These are phyloP conservation scores for Lobosporangium transversale DNA, from an alignment of 192 early-diverging fungal species.

Conservation along the genomic window DNA sequence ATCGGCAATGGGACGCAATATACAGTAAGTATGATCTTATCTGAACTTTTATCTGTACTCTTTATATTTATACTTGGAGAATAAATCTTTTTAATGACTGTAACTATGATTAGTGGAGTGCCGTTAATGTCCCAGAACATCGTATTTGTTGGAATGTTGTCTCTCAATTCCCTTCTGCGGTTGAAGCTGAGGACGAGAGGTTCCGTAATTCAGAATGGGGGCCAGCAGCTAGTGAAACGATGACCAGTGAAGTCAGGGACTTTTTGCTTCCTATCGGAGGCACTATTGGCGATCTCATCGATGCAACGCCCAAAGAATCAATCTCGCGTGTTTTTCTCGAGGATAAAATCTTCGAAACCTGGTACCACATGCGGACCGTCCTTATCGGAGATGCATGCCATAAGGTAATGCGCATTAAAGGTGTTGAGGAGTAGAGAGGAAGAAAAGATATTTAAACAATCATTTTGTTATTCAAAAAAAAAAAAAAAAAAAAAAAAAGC, in stretches of 20 bases:
- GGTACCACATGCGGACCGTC: not conserved
- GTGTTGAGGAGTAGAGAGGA: not conserved
- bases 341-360: too few species aligned
- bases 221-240: not conserved
- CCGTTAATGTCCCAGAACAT: constrained; percentile 7
- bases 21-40: too few species aligned
- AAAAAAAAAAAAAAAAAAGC: too few species aligned
- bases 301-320: too few species aligned
- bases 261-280: constrained; percentile 10
- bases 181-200: not conserved
- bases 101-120: constrained; percentile 15
- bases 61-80: not conserved
- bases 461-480: too few species aligned
- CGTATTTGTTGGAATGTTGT: constrained; percentile 19
- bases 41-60: not conserved
- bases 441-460: not conserved
- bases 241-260: constrained; percentile 11
- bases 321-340: too few species aligned
- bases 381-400: constrained; percentile 14
- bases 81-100: not conserved
- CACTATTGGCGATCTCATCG: constrained; percentile 19
- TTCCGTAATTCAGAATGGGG: constrained; percentile 30
- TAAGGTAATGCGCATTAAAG: not conserved
- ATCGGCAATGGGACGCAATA: constrained; percentile 2
- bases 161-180: not conserved